A percentile compares a stretch with the other conserved stretches of the same genome.
phyloP scores from a whole-genome alignment of 306 rosid species.

The Vigna reflexopilosa region DNA sequence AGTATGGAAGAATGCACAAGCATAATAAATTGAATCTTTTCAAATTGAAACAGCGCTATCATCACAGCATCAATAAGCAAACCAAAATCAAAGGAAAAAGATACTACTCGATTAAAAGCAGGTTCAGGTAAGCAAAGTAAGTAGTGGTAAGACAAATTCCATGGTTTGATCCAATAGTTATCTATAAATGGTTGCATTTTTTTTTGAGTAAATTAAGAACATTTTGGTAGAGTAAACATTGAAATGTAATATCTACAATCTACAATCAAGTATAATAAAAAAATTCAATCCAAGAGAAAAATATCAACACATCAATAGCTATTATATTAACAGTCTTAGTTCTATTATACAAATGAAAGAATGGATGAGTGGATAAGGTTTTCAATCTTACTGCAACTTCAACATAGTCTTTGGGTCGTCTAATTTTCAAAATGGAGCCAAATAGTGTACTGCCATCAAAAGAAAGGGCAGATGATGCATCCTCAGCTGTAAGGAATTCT shows the following conservation, averaged over 20 bases:
- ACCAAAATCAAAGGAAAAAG: not conserved
- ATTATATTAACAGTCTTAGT: conserved; percentile 7
- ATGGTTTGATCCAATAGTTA: conserved; percentile 21
- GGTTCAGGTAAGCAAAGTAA: conserved; percentile 35
- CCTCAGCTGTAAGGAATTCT: conserved; percentile 93
- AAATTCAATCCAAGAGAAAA: conserved; percentile 33
- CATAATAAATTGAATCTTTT: conserved; percentile 25
- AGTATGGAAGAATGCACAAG: conserved; percentile 17
- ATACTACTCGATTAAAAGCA: conserved; percentile 24
- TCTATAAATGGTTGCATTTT: conserved; percentile 1
- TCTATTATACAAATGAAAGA: conserved; percentile 26
- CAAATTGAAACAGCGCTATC: conserved; percentile 25
- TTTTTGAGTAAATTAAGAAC: conserved; percentile 23
- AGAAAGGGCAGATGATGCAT: conserved; percentile 88
- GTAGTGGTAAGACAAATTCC: conserved; percentile 16
- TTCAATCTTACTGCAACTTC: conserved; percentile 83
- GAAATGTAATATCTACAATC: conserved; percentile 26
- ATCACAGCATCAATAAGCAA: conserved; percentile 32
- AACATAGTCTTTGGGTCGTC: conserved; percentile 92
- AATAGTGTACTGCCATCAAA: conserved; percentile 76
- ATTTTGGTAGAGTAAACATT: conserved; percentile 23
- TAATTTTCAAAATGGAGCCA: conserved; percentile 76
- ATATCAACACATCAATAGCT: conserved; percentile 24
- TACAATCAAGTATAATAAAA: not conserved
- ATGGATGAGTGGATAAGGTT: conserved; percentile 43